Conservation (phyloP, 176 grass and related monocot genomes). For the Panicum miliaceum region DNA sequence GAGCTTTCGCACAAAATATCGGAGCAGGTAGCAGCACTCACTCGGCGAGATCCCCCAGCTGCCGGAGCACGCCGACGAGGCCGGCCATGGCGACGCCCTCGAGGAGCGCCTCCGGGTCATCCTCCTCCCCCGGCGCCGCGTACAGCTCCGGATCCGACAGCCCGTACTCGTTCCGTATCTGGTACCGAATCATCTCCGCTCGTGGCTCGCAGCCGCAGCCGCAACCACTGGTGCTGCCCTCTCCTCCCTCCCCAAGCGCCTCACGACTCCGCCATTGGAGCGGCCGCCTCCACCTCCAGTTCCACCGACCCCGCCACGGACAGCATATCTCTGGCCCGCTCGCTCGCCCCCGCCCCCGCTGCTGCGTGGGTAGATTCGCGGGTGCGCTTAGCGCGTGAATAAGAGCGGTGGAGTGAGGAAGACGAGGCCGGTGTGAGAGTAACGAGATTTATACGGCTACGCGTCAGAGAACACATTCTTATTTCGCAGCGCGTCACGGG, state of each 20-base stretch:
- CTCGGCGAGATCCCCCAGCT: slow-evolving; percentile 97
- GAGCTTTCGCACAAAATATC: background rate
- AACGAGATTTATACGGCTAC: slow-evolving; percentile 44
- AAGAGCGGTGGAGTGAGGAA: slow-evolving; percentile 24
- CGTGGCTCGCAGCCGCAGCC: background rate
- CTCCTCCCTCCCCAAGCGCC: background rate
- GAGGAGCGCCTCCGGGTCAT: slow-evolving; percentile 94
- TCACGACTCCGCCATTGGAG: slow-evolving; percentile 48
- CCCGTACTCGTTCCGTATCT: slow-evolving; percentile 89
- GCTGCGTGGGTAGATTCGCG: slow-evolving; percentile 37
- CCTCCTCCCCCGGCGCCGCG: slow-evolving; percentile 60
- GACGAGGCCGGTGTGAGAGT: slow-evolving; percentile 24
- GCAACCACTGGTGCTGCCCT: background rate
- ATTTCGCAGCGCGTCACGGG: slow-evolving; percentile 19
- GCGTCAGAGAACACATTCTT: slow-evolving; percentile 52
- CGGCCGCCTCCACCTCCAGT: slow-evolving; percentile 5
- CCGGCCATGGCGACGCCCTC: slow-evolving; percentile 97
- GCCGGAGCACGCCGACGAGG: slow-evolving; percentile 84
- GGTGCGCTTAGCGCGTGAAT: slow-evolving; percentile 47
- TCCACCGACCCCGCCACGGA: background rate
- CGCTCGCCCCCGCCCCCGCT: too few relatives aligned
- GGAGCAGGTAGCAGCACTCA: slow-evolving; percentile 44
- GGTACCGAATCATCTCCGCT: slow-evolving; percentile 84
- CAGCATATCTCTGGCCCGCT: background rate
- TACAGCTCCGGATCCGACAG: slow-evolving; percentile 74